phyloP scores from a whole-genome alignment of 2,329 filamentous ascomycete species.

The Fusarium oligoseptatum region DNA sequence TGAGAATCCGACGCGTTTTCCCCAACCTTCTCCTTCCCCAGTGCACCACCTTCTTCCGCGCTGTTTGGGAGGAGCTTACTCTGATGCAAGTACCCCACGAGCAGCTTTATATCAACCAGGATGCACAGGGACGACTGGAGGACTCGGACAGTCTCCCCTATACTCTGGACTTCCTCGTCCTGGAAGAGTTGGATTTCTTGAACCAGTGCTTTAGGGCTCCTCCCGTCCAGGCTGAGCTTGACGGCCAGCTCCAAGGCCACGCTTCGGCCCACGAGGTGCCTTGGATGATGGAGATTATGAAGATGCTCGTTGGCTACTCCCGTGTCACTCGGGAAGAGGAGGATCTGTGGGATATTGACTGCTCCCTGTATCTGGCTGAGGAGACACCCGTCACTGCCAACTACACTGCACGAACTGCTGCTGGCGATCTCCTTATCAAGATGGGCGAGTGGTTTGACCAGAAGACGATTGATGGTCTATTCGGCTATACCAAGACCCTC shows the following conservation, averaged over 20 bases:
- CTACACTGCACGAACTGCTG: conserved; percentile 93
- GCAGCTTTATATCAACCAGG: conserved; percentile 86
- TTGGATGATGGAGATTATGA: conserved; percentile 92
- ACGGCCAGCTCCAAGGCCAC: conserved; percentile 77
- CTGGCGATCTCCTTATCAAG: conserved; percentile 92
- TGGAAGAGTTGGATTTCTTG: conserved; percentile 95
- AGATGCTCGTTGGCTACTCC: conserved; percentile 85
- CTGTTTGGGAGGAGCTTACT: conserved; percentile 89
- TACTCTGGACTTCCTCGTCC: conserved; percentile 90
- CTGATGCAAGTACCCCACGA: conserved; percentile 80
- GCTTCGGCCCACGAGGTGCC: conserved; percentile 72
- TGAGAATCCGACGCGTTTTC: conserved; percentile 90
- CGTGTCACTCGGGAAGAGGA: conserved; percentile 95
- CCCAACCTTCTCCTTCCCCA: conserved; percentile 85
- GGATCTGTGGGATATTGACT: conserved; percentile 95
- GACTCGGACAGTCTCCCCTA: conserved; percentile 94
- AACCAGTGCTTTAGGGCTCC: conserved; percentile 91
- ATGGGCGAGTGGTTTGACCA: conserved; percentile 89
- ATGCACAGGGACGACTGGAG: conserved; percentile 88
- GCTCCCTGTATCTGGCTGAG: conserved; percentile 94
- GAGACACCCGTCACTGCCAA: conserved; percentile 96
- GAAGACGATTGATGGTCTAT: conserved; percentile 81
- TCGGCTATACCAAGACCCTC: conserved; percentile 80
- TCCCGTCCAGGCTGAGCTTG: conserved; percentile 90
- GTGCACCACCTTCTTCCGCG: conserved; percentile 84